These are phyloP conservation scores for Cordyceps fumosorosea DNA, from an alignment of 2,329 filamentous ascomycete species.

Conservation along the genomic window DNA sequence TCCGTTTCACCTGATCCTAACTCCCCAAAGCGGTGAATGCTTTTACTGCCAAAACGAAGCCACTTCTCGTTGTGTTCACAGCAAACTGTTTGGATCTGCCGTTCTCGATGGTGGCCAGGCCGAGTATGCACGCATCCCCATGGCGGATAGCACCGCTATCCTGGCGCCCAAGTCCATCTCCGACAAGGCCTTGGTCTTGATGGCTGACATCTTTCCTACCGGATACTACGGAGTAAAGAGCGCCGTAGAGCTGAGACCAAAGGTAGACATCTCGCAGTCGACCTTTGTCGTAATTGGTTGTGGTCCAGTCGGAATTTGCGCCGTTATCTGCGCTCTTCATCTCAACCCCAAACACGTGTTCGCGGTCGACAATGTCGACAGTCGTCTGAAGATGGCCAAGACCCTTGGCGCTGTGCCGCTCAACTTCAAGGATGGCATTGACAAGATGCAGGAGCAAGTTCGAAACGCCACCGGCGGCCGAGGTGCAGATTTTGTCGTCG, in stretches of 20 bases:
- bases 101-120: conserved; percentile 72
- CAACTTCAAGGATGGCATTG: conserved; percentile 65
- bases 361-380: conserved; percentile 71
- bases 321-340: conserved; percentile 69
- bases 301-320: conserved; percentile 79
- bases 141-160: conserved; percentile 74
- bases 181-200: conserved; percentile 70
- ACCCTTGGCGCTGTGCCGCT: conserved; percentile 74
- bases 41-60: conserved; percentile 77
- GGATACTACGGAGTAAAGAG: conserved; percentile 79
- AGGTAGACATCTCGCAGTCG: conserved; percentile 35
- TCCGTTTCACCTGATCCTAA: conserved; percentile 3
- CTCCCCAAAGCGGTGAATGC: conserved; percentile 45
- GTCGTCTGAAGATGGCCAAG: conserved; percentile 65
- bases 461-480: conserved; percentile 70
- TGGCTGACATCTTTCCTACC: conserved; percentile 90
- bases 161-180: conserved; percentile 62
- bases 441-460: conserved; percentile 60
- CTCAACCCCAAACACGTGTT: conserved; percentile 69
- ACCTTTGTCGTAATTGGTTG: conserved; percentile 79
- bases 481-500: conserved; percentile 79
- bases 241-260: conserved; percentile 57
- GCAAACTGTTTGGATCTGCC: conserved; percentile 62
- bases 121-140: conserved; percentile 73
- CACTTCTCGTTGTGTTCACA: conserved; percentile 69